Evolutionary conservation across 352 stramenopile genomes (phyloP), one percentile per base, ranked within the genome.

Genomic region (Phytophthora pseudosyringae): DNA sequence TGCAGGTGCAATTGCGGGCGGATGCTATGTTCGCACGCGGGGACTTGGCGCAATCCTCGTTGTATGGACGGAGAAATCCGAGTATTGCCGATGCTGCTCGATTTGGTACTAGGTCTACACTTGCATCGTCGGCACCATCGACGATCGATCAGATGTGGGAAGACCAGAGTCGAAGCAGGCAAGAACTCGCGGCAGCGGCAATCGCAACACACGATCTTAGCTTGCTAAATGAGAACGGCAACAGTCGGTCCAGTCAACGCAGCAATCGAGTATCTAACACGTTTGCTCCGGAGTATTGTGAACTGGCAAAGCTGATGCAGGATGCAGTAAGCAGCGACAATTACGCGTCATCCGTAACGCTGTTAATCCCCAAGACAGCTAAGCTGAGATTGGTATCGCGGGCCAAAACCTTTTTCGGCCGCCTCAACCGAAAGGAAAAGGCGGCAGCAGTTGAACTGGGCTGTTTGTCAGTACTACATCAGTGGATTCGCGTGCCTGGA

Each of bases 331-430:
- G 66, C 26, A 78, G 78, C 56, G 87, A 95, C 59, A 81, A 91
- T 45, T 94, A 94, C 52, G 85, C 87, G 10, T 93, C 82, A 12
- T 91, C 81, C 0, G 85, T 92, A 12, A 69, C 86, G 15, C 51
- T 93, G 26, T 75, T 75, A 16, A 93, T 93, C 41, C 82, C 87
- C 3, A 95, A 94, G 41, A 94, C 85, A 1, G 82, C 79, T 13
- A 88, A 86, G 35, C 50, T 95, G 53, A 73, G 87, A 4, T 54
- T 94, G 9, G 79, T 94, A 21, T 90, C 85, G 3, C 68, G 63
- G 1, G 80, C 91, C 9, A 95, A 94, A 59, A 72, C 76, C 1
- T 95, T 93, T 60, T 94, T 93, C 31, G 58, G 50, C 1, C 67
- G 74, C 25, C 67, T 94, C 3, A 90, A 86, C 47, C 52, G 64